phyloP scores from a whole-genome alignment of 2,329 filamentous ascomycete genomes.

The Byssoonygena ceratinophila region DNA sequence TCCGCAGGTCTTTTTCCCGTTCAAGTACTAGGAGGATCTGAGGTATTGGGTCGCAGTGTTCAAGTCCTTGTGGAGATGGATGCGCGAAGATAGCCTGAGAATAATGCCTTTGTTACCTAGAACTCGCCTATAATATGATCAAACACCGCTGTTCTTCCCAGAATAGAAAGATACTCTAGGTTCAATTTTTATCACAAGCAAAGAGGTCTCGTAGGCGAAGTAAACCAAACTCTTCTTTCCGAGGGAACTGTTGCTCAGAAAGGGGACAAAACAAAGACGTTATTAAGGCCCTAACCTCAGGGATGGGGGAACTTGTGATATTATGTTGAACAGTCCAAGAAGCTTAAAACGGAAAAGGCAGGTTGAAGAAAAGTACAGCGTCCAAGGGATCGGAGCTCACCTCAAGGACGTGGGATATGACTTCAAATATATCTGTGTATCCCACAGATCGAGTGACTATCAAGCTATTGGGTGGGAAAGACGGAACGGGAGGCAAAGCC shows the following conservation, averaged over 20 bases:
- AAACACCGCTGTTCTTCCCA: not conserved
- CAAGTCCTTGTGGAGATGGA: not conserved
- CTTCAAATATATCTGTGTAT: constrained; percentile 16
- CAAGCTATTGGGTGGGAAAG: constrained; percentile 17
- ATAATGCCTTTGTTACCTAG: not conserved
- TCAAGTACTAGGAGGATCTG: not conserved
- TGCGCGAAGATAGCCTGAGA: not conserved
- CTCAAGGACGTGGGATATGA: constrained; percentile 11
- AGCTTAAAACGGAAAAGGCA: constrained; percentile 5
- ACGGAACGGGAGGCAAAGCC: constrained; percentile 16
- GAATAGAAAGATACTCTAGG: not conserved
- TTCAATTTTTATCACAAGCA: constrained; percentile 4
- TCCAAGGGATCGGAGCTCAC: constrained; percentile 9
- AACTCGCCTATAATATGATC: not conserved
- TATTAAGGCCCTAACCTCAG: not conserved
- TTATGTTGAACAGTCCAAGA: not conserved
- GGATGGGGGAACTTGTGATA: constrained; percentile 1
- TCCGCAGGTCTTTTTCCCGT: not conserved
- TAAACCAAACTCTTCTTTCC: not conserved
- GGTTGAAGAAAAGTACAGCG: constrained; percentile 5
- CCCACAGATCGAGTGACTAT: constrained; percentile 11
- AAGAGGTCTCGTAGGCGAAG: not conserved
- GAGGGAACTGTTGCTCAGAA: not conserved
- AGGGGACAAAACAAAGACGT: not conserved
- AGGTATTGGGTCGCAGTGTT: not conserved